These are phyloP conservation scores for Jaapia argillacea DNA, from an alignment of 768 basidiomycete species.

Conservation along the genomic window DNA sequence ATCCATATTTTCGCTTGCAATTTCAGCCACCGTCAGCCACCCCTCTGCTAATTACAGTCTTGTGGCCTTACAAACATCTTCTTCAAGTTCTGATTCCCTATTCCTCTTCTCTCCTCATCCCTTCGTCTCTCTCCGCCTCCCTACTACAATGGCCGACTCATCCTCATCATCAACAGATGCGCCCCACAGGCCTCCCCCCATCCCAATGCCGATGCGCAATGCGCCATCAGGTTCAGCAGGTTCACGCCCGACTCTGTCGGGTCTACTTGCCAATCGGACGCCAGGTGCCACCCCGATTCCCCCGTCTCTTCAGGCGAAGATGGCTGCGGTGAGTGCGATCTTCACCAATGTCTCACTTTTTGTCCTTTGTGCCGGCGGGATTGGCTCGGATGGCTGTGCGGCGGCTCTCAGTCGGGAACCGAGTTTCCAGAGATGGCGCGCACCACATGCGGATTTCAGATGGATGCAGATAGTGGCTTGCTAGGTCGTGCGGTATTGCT, in stretches of 20 bases:
- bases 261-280: slow-evolving; percentile 34
- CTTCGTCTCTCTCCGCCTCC: slow-evolving; percentile 9
- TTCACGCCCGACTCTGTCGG: slow-evolving; percentile 18
- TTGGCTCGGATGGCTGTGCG: too few species aligned
- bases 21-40: too few species aligned
- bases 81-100: slow-evolving; percentile 5
- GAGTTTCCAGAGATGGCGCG: too few species aligned
- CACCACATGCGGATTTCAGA: too few species aligned
- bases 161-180: background rate
- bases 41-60: too few species aligned
- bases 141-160: slow-evolving; percentile 16
- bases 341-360: background rate
- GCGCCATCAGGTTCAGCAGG: slow-evolving; percentile 10
- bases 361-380: too few species aligned
- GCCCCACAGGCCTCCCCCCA: slow-evolving; percentile 3
- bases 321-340: slow-evolving; percentile 73
- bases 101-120: slow-evolving; percentile 1
- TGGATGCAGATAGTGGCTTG: too few species aligned
- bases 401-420: too few species aligned
- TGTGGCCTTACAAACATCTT: slow-evolving; percentile 5
- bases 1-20: too few species aligned
- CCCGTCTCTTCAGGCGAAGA: slow-evolving; percentile 83
- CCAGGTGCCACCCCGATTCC: slow-evolving; percentile 64
- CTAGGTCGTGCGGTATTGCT: too few species aligned
- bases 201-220: slow-evolving; percentile 7